phyloP scores from a whole-genome alignment of 148 eudicot genomes.

The Rhododendron vialii region DNA sequence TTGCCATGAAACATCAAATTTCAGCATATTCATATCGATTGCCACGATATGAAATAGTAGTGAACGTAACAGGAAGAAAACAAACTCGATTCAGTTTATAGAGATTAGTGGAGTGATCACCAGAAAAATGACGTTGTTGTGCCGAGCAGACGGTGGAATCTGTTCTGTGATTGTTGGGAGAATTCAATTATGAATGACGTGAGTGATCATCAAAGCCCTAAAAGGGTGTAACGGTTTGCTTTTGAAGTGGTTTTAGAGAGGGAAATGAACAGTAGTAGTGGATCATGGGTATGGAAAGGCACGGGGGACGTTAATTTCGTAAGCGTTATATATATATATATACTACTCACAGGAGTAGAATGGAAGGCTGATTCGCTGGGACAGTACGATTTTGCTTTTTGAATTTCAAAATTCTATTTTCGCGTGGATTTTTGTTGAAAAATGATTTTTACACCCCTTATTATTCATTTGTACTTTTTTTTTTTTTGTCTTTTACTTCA shows the following conservation, averaged over 20 bases:
- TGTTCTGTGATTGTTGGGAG: neutral
- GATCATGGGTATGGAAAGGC: neutral
- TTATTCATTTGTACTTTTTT: no score
- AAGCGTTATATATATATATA: neutral
- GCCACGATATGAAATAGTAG: neutral
- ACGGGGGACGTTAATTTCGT: neutral
- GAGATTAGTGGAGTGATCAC: neutral
- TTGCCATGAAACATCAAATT: neutral
- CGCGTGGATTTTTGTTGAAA: no score
- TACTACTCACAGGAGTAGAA: neutral
- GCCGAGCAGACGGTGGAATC: neutral
- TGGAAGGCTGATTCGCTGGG: neutral
- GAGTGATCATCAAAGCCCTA: neutral
- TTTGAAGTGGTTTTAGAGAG: neutral
- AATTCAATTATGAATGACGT: neutral
- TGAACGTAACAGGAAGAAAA: neutral
- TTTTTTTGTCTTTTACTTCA: no score
- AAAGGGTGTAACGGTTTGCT: neutral
- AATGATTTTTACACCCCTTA: no score
- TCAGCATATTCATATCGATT: neutral
- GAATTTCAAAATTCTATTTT: constrained; percentile 5
- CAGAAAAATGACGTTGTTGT: neutral
- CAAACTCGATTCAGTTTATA: neutral
- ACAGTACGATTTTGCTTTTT: neutral
- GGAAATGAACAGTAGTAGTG: neutral